phyloP scores from a whole-genome alignment of 1,139 yeast genomes.

The Suhomyces terraborum region DNA sequence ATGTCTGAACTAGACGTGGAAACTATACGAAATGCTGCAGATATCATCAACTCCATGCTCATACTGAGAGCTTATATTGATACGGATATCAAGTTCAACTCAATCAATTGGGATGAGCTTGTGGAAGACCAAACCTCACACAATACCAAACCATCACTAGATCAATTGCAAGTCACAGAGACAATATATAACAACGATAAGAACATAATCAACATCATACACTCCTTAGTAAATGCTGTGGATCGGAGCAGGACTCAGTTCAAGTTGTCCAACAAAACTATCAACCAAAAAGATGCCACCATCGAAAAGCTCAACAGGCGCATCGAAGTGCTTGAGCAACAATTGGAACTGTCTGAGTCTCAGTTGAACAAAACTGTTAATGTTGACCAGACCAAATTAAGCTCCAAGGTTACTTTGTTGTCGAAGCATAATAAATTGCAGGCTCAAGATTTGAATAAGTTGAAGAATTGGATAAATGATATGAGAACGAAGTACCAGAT shows the following conservation, averaged over 20 bases:
- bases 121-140: conserved; percentile 14
- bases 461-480: conserved; percentile 35
- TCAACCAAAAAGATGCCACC: conserved; percentile 34
- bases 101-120: conserved; percentile 40
- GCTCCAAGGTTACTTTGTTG: conserved; percentile 25
- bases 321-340: conserved; percentile 25
- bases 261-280: conserved; percentile 32
- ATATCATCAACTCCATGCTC: conserved; percentile 40
- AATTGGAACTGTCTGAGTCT: conserved; percentile 18
- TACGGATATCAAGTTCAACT: conserved; percentile 34
- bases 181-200: conserved; percentile 45
- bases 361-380: conserved; percentile 22
- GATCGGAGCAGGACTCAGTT: conserved; percentile 43
- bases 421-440: conserved; percentile 31
- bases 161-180: conserved; percentile 27
- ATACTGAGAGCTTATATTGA: conserved; percentile 42
- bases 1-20: conserved; percentile 28
- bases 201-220: conserved; percentile 44
- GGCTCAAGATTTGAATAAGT: conserved; percentile 31
- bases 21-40: conserved; percentile 41
- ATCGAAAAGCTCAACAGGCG: conserved; percentile 31
- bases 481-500: conserved; percentile 41
- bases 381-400: conserved; percentile 23
- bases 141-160: conserved; percentile 5
- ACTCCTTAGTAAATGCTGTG: conserved; percentile 41